phyloP scores from a whole-genome alignment of 495 filamentous ascomycete genomes.

The Staphylotrichum longicolle region DNA sequence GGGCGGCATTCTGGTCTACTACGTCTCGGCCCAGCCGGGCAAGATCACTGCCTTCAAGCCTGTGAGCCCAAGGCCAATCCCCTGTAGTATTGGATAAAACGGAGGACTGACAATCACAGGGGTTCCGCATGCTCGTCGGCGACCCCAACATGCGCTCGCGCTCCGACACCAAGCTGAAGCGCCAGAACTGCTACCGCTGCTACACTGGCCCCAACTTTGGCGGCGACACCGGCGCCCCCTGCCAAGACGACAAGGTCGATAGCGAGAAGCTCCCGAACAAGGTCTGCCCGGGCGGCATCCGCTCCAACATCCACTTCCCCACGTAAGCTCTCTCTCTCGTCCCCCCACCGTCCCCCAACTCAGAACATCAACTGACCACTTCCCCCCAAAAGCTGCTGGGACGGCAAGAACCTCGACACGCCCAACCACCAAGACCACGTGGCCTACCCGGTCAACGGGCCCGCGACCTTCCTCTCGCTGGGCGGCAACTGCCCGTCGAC shows the following conservation, averaged over 20 bases:
- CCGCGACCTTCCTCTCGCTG: constrained; percentile 46
- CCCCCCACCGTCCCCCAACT: not conserved
- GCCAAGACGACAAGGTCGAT: constrained; percentile 42
- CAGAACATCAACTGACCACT: not conserved
- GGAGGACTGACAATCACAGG: constrained; percentile 32
- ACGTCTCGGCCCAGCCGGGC: constrained; percentile 52
- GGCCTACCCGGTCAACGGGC: constrained; percentile 44
- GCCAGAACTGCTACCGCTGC: constrained; percentile 50
- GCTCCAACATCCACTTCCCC: constrained; percentile 53
- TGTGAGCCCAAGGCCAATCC: constrained; percentile 27
- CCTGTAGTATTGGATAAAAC: not conserved
- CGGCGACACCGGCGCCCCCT: constrained; percentile 45
- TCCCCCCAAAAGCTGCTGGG: constrained; percentile 45
- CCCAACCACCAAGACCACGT: constrained; percentile 55
- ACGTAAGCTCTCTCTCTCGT: constrained; percentile 34
- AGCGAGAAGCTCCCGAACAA: constrained; percentile 41
- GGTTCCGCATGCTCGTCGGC: constrained; percentile 55
- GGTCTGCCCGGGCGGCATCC: constrained; percentile 48
- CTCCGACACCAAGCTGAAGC: constrained; percentile 38
- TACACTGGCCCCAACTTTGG: constrained; percentile 52
- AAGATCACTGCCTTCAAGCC: constrained; percentile 55
- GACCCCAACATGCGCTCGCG: constrained; percentile 44
- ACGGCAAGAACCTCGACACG: constrained; percentile 53
- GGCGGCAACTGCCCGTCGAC: constrained; percentile 48
- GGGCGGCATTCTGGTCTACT: constrained; percentile 54